phyloP scores from a whole-genome alignment of 2,329 filamentous ascomycete genomes.

The Talaromyces atroroseus region DNA sequence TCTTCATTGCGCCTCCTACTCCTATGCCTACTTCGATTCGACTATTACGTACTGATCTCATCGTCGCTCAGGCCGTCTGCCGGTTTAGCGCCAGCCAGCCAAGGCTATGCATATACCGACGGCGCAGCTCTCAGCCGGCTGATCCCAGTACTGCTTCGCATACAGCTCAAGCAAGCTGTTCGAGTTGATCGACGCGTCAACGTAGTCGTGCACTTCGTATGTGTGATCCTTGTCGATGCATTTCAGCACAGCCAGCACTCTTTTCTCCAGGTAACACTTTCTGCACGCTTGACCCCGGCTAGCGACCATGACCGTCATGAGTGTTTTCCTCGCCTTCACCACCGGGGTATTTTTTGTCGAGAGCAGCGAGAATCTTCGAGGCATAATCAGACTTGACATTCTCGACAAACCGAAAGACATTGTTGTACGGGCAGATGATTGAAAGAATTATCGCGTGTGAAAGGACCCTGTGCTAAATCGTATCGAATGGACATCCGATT shows the following conservation, averaged over 20 bases:
- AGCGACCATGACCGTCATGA: background rate
- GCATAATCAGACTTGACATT: background rate
- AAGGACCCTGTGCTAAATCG: constrained; percentile 58
- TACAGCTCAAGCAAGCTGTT: constrained; percentile 26
- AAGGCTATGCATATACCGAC: too few relatives aligned
- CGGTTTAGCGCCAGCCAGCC: too few relatives aligned
- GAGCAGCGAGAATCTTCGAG: background rate
- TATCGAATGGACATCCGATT: constrained; percentile 60
- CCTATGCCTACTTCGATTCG: too few relatives aligned
- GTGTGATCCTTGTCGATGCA: constrained; percentile 25
- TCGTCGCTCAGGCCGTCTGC: too few relatives aligned
- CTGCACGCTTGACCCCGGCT: background rate
- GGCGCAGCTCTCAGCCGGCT: background rate
- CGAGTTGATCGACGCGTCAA: constrained; percentile 25
- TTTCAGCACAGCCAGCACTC: constrained; percentile 19
- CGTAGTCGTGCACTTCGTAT: constrained; percentile 25
- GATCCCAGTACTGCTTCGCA: constrained; percentile 22
- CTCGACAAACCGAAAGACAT: background rate
- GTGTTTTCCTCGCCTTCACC: background rate
- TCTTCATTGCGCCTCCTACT: too few relatives aligned
- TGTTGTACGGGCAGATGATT: constrained; percentile 23
- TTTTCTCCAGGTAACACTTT: constrained; percentile 15
- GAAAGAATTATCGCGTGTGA: constrained; percentile 44
- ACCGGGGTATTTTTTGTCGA: background rate
- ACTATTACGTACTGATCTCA: too few relatives aligned